Evolutionary conservation across 148 eudicot genomes (phyloP), one percentile per base, ranked within the genome.

Genomic region (Euryodendron excelsum): DNA sequence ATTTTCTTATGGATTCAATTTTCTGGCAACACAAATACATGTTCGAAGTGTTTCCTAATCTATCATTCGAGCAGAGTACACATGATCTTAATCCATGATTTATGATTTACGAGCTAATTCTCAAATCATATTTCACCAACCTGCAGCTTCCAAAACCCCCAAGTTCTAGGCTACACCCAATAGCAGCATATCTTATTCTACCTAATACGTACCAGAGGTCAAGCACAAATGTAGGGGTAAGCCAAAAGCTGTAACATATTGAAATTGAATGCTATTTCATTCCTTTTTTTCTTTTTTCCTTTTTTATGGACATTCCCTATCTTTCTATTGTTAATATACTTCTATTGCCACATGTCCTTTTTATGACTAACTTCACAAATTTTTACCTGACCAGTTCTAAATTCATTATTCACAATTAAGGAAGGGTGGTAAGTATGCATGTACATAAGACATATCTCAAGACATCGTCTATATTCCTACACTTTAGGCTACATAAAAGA

Each of bases 291-390:
- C n/a, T n/a, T n/a, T n/a, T n/a, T n/a, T n/a, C n/a, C n/a, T n/a
- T n/a, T n/a, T n/a, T n/a, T n/a, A n/a, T n/a, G n/a, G n/a, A n/a
- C n/a, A n/a, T n/a, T 39, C 44, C 27, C 45, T 34, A 47, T 13
- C 31, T 48, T 37, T 76, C 79, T 60, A 41, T 31, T 27, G 17
- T 33, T 76, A 39, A 64, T 62, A 64, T 64, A 36, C 79, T n/a
- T 76, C 65, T 61, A 33, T 52, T 48, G 33, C 48, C 72, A 50
- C 72, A 65, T 48, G 13, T 27, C 52, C 65, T 0, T 23, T 14
- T 14, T 48, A 6, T 6, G 6, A 4, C 23, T 34, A 13, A 31
- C 67, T 33, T 31, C 36, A 9, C 33, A 13, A 63, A 28, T 13
- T 31, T 14, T 13, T 17, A 3, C 33, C 28, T 28, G 34, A 62